Evolutionary conservation across 2,329 filamentous ascomycete species (phyloP), one percentile per base, ranked within the genome.

Genomic region (Xylaria hypoxylon): DNA sequence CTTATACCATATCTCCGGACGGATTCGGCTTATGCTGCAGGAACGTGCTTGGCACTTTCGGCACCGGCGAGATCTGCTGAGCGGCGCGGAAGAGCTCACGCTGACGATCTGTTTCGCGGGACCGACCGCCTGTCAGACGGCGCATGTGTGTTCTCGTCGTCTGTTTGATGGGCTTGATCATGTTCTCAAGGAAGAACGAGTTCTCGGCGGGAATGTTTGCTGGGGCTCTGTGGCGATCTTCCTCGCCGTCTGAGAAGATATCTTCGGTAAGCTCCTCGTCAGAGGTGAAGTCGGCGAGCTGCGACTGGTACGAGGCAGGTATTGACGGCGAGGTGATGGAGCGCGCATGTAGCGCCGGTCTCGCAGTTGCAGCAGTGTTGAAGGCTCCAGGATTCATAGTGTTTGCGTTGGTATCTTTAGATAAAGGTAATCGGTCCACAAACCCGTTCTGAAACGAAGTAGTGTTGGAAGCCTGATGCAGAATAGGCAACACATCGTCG

Each of bases 401-500:
- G 70, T 89, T 89, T 44, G 67, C 80, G 70, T 85, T 88, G 24
- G 84, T 83, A 15, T 88, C 89, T 22, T 89, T 88, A 13, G 86
- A 85, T 77, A 86, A 80, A 4, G 88, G 85, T 1, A 89, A 85
- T 26, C 90, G 85, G 74, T 97, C 95, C 1, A 90, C 87, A 73
- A 97, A 95, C 4, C 93, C 93, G 74, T 94, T 96, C 72, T 97
- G 93, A 78, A 98, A 96, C 0, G 90, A 92, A 57, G 88, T 92
- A 42, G 91, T 90, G 70, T 89, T 95, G 11, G 86, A 92, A 75
- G 93, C 96, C 75, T 96, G 92, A 73, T 96, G 92, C 5, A 97
- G 81, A 58, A 97, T 96, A 0, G 95, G 95, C 11, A 96, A 84
- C 6, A 96, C 96, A 77, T 97, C 93, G 74, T 97, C 94, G 78